Base-by-base conservation (phyloP, 371 early-diverging fungal genomes). In the Modicella reniformis region DNA sequence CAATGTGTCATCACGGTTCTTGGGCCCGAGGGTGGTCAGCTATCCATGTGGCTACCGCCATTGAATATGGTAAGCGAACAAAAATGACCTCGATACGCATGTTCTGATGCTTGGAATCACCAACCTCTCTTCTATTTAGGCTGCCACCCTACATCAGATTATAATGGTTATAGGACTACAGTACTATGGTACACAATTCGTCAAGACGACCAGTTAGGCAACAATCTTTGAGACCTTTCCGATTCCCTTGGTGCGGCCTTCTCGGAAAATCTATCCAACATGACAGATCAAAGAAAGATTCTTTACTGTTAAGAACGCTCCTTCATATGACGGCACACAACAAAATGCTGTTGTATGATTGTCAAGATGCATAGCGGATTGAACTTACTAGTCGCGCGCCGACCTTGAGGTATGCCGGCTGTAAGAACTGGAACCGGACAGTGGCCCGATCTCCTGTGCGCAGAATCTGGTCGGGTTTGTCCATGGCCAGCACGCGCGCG, bases 201-300 rank as follows among this genome's bases (percentile, higher is more conserved):
- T 6, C 30, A 6, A 23, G 33, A 8, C 25, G 48, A 12, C 51
- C 26, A 8, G 15, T 80, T 48, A 80, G 17, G 75, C 76, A 30
- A 80, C 47, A 37, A 86, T 75, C 67, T 67, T 72, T 55, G 90
- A 87, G 21, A 96, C 92, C 71, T 94, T 95, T 23, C 97, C 97
- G 6, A 95, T 88, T 12, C 96, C 96, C 80, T 96, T 96, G 12
- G 97, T 96, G 26, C 95, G 86, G 3, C 96, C 95, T 72, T 93
- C 94, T 76, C 93, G 90, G 83, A 93, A 92, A 25, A 93, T 85
- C 86, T 85, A 70, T 15, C 15, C 15, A 25, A n/a, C 26, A 51
- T 25, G 26, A 21, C 21, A 15, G 12, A 29, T 8, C 32, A 40
- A 57, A 0, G 26, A 2, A 32, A 56, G 7, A n/a, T n/a, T n/a